These are phyloP conservation scores for Phialophora tarda DNA, from an alignment of 2,329 filamentous ascomycete genomes.

Conservation along the genomic window DNA sequence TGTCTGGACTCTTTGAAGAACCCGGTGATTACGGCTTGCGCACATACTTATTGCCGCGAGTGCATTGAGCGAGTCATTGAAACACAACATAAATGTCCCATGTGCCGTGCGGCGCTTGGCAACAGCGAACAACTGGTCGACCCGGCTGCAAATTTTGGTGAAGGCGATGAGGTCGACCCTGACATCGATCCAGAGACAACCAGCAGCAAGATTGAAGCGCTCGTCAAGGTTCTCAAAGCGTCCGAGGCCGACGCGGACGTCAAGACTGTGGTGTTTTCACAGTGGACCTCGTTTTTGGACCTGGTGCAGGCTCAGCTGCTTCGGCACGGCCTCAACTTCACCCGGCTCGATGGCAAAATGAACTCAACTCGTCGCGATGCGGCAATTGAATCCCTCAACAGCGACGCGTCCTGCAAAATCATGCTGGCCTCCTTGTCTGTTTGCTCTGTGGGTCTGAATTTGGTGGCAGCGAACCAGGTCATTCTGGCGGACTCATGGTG, in stretches of 20 bases:
- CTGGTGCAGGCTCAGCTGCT: constrained; percentile 72
- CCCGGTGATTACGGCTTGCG: constrained; percentile 84
- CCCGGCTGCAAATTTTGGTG: constrained; percentile 64
- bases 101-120: constrained; percentile 75
- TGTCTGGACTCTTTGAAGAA: constrained; percentile 74
- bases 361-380: constrained; percentile 70
- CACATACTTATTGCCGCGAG: constrained; percentile 74
- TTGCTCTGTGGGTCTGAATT: constrained; percentile 83
- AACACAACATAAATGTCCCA: constrained; percentile 78
- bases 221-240: constrained; percentile 75
- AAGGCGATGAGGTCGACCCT: constrained; percentile 54
- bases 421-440: constrained; percentile 82
- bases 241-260: constrained; percentile 68
- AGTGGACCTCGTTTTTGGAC: constrained; percentile 80
- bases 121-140: constrained; percentile 66
- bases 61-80: constrained; percentile 79
- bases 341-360: constrained; percentile 83
- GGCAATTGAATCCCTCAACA: constrained; percentile 70
- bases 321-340: constrained; percentile 65
- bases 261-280: constrained; percentile 82
- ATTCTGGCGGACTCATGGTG: constrained; percentile 87
- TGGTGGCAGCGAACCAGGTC: constrained; percentile 84
- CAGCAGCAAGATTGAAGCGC: constrained; percentile 81
- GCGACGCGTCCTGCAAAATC: constrained; percentile 70
- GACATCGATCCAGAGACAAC: constrained; percentile 67